Evolutionary conservation across 2,329 filamentous ascomycete species (phyloP).

Genomic region (Arthrobotrys iridis): DNA sequence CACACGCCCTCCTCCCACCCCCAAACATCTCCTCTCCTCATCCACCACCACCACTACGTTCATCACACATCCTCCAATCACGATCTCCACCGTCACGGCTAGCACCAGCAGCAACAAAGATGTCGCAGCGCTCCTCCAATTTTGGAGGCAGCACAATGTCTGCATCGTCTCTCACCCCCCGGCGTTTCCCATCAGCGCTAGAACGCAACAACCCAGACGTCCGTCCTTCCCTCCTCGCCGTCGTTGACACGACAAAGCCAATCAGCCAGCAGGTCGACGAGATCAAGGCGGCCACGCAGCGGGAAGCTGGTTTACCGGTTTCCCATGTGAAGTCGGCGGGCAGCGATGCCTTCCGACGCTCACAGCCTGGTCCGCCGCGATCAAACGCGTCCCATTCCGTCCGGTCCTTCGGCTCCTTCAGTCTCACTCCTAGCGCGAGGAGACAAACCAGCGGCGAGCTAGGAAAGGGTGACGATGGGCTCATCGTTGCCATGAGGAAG

Average conservation of each 20-base stretch:
- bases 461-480: conserved; percentile 35
- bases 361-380: conserved; percentile 11
- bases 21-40: conserved; percentile 5
- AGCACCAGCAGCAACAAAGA: not conserved
- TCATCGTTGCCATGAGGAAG: conserved; percentile 39
- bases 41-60: conserved; percentile 6
- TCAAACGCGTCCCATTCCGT: conserved; percentile 46
- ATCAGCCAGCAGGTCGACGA: conserved; percentile 36
- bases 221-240: conserved; percentile 34
- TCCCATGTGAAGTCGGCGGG: not conserved
- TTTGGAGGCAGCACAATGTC: conserved; percentile 27
- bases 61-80: not conserved
- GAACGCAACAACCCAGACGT: conserved; percentile 50
- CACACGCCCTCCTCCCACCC: not conserved
- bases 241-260: conserved; percentile 40
- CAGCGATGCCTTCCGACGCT: conserved; percentile 17
- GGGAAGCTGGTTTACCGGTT: not conserved
- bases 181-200: conserved; percentile 24
- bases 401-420: conserved; percentile 26
- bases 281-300: conserved; percentile 39
- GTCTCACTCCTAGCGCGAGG: conserved; percentile 9
- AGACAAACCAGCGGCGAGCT: conserved; percentile 46
- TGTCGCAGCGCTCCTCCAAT: conserved; percentile 19
- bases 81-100: conserved; percentile 1
- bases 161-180: not conserved